phyloP scores from a whole-genome alignment of 2,329 filamentous ascomycete genomes.

The Xylariaceae sp. region DNA sequence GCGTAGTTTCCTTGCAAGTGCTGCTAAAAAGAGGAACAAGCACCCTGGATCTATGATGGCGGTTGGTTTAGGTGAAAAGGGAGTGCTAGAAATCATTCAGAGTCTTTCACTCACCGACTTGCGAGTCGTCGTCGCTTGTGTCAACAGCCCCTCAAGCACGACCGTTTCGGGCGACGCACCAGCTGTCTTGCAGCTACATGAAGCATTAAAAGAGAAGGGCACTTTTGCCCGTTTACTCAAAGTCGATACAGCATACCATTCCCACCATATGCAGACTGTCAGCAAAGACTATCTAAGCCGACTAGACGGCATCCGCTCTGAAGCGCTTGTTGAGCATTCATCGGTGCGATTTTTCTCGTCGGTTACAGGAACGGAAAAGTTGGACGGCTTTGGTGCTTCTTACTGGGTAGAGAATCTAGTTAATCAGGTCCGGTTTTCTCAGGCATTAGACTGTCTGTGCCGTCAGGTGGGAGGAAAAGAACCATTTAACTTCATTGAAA shows the following conservation, averaged over 20 bases:
- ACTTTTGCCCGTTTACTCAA: not conserved
- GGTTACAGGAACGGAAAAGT: not conserved
- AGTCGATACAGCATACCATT: not conserved
- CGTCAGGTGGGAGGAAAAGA: not conserved
- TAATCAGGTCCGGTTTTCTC: conserved; percentile 38
- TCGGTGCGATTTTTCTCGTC: not conserved
- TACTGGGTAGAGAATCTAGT: conserved; percentile 21
- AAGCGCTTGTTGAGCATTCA: not conserved
- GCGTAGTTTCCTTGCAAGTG: not conserved
- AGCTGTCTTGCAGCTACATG: not conserved
- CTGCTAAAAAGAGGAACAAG: not conserved
- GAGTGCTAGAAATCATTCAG: not conserved
- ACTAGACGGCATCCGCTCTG: not conserved
- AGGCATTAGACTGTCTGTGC: conserved; percentile 21
- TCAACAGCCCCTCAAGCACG: not conserved
- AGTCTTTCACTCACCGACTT: not conserved
- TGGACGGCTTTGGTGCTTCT: not conserved
- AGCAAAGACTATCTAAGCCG: not conserved
- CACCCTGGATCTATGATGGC: not conserved
- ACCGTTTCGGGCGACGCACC: not conserved
- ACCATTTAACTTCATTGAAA: not conserved
- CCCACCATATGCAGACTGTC: not conserved
- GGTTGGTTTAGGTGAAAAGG: not conserved
- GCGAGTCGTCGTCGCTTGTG: not conserved
- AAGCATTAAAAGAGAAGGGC: not conserved